Conservation (phyloP, 345 rosid genomes). For the Heritiera fomes region DNA sequence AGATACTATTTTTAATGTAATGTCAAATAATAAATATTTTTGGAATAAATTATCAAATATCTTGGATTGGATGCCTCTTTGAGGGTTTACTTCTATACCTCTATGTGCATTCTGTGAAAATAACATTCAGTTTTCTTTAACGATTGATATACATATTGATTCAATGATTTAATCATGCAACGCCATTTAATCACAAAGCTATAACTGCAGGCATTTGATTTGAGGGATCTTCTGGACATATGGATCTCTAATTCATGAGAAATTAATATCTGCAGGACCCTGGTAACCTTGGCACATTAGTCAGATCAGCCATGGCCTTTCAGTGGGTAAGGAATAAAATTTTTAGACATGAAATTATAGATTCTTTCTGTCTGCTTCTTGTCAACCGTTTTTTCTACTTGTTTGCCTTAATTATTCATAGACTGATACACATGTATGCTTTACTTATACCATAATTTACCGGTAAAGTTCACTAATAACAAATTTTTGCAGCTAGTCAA, state of each 20-base stretch:
- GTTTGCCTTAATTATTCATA: neutral
- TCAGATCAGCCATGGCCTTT: conserved; percentile 90
- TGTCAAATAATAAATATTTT: neutral
- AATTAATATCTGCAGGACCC: conserved; percentile 68
- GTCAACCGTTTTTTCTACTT: neutral
- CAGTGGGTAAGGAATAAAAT: conserved; percentile 63
- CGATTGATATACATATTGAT: conserved; percentile 15
- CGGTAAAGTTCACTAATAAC: neutral
- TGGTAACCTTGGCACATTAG: conserved; percentile 87
- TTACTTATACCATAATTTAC: neutral
- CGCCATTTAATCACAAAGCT: conserved; percentile 3
- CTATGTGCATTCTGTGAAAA: neutral
- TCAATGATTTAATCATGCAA: conserved; percentile 7
- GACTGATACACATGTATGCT: neutral
- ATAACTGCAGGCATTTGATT: conserved; percentile 24
- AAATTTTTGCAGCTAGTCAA: neutral
- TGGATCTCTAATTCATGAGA: conserved; percentile 25
- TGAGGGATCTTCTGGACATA: conserved; percentile 14
- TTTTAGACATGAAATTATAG: neutral
- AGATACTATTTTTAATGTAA: neutral
- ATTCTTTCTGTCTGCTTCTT: neutral
- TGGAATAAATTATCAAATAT: neutral
- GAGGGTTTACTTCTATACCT: too few relatives aligned
- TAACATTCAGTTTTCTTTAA: neutral
- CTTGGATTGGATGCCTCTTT: too few relatives aligned